Evolutionary conservation across 2,329 filamentous ascomycete species (phyloP).

Genomic region (Aspergillus texensis): DNA sequence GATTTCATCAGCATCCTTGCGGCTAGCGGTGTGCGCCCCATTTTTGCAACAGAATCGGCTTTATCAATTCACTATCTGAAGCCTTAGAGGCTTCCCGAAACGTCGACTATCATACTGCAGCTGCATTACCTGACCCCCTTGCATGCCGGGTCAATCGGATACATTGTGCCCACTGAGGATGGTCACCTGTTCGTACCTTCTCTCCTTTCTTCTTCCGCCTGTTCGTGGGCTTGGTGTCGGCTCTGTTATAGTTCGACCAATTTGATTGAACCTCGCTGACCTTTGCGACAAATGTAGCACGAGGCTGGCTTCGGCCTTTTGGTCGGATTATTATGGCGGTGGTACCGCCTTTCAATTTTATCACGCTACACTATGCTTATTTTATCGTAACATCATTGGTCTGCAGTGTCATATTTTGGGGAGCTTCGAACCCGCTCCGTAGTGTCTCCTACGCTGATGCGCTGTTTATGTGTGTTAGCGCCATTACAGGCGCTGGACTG

Average conservation of each 20-base stretch:
- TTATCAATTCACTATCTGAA: slow-evolving; percentile 8
- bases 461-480: slow-evolving; percentile 67
- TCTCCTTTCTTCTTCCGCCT: neutral
- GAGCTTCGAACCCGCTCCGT: slow-evolving; percentile 53
- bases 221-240: neutral
- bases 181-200: neutral
- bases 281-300: slow-evolving; percentile 17
- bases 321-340: slow-evolving; percentile 28
- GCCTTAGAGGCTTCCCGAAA: neutral
- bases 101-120: neutral
- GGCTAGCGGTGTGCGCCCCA: slow-evolving; percentile 23
- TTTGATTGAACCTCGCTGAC: neutral
- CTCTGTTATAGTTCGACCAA: neutral
- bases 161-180: neutral
- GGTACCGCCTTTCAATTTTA: slow-evolving; percentile 57
- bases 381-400: slow-evolving; percentile 61
- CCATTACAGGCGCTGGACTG: slow-evolving; percentile 68
- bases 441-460: slow-evolving; percentile 64
- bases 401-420: slow-evolving; percentile 62
- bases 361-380: slow-evolving; percentile 68
- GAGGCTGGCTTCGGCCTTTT: slow-evolving; percentile 23
- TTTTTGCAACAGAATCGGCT: neutral
- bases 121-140: neutral
- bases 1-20: slow-evolving; percentile 19
- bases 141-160: neutral